Evolutionary conservation across 352 stramenopile genomes (phyloP), one percentile per base, ranked within the genome.

Genomic region (Nannochloropsis limnetica): DNA sequence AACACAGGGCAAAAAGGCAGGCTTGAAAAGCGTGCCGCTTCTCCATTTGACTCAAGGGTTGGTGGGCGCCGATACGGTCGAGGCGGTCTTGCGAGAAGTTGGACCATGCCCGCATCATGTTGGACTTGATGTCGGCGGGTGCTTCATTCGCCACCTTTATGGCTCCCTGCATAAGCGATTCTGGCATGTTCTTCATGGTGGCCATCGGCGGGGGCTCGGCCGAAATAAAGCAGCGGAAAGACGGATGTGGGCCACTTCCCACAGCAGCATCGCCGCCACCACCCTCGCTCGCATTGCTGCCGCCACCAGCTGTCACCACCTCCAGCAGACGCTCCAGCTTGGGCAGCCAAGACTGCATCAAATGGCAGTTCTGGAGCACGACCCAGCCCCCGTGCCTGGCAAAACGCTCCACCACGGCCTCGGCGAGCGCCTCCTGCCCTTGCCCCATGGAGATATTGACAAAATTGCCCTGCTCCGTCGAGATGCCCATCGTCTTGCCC

Each of bases 141-240:
- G 94, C 92, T 83, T 98, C 94, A 84, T 98, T 98, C 1, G 93
- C 92, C 1, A 98, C 94, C 84, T 98, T 98, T 85, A 98, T 96
- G 82, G 91, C 96, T 69, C 91, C 92, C 86, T 98, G 93, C 90
- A 98, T 91, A 31, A 98, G 90, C 44, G 91, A 96, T 86, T 98
- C 94, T 32, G 95, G 95, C 85, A 98, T 97, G 80, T 98, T 98
- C 83, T 97, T 91, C 93, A 96, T 96, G 74, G 93, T 92, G 0
- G 91, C 88, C 69, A 98, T 83, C 45, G 93, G 92, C 23, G 94
- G 94, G 9, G 93, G 93, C 83, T 97, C 94, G 43, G 93, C 94
- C 11, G 92, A 97, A 87, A 98, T 96, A 83, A 97, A 98, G 85
- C 94, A 98, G 31, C 94, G 93, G 84, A 98, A 98, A 82, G 94